A percentile compares a stretch with the other conserved stretches of the same genome.
Conservation (phyloP, 129 eudicot species). For the Tagetes patula region DNA sequence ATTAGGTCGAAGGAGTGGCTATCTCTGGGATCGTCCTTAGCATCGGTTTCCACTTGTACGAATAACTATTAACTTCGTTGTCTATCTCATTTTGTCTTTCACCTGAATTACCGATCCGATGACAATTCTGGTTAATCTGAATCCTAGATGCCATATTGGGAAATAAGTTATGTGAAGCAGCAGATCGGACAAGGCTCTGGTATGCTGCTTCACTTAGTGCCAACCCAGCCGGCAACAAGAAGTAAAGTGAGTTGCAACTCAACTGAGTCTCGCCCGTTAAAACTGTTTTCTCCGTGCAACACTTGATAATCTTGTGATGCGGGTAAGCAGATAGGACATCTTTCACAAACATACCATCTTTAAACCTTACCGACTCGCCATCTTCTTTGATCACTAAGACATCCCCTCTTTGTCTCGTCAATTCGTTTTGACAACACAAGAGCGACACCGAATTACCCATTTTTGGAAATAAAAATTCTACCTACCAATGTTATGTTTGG, state of each 20-base stretch:
- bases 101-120: not conserved
- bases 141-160: slow-evolving; percentile 1
- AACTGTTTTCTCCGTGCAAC: slow-evolving; percentile 30
- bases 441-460: slow-evolving; percentile 39
- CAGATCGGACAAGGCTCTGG: slow-evolving; percentile 27
- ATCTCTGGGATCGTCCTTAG: slow-evolving; percentile 40
- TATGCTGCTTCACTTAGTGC: slow-evolving; percentile 30
- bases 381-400: slow-evolving; percentile 42
- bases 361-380: slow-evolving; percentile 34
- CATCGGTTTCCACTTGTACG: slow-evolving; percentile 40
- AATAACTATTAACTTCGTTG: slow-evolving; percentile 7
- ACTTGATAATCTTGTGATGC: slow-evolving; percentile 32
- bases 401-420: slow-evolving; percentile 21
- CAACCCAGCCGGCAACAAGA: slow-evolving; percentile 42
- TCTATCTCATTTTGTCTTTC: not conserved
- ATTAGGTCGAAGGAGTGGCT: slow-evolving; percentile 34
- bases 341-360: slow-evolving; percentile 36
- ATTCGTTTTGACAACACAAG: slow-evolving; percentile 32
- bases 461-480: not conserved
- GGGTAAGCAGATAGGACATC: slow-evolving; percentile 31
- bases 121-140: not conserved
- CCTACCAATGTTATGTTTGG: not conserved
- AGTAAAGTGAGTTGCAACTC: slow-evolving; percentile 42
- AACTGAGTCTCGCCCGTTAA: slow-evolving; percentile 24
- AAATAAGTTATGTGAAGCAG: slow-evolving; percentile 18